Evolutionary conservation across 306 rosid genomes (phyloP), one percentile per base, ranked within the genome.

Genomic region (Glycine latifolia): DNA sequence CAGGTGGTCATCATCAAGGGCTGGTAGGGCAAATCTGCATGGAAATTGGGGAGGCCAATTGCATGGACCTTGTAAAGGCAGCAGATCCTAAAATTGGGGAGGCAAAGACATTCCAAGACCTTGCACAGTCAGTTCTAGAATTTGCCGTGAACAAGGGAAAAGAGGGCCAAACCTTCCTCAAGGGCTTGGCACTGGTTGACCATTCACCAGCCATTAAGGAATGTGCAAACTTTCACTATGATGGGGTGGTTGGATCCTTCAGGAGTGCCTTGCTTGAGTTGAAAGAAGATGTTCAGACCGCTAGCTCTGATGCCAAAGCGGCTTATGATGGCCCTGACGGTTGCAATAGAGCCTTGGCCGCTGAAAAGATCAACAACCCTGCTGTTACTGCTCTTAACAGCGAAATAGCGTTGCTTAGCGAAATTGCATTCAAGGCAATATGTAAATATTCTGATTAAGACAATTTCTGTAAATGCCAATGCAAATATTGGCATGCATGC

Each of bases 41-140:
- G 0, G 2, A 8, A 0, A 8, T 69, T 10, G 0, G 2, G 4
- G 3, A 17, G 2, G 44, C 11, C 0, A 0, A 0, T 0, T 90
- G 93, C 83, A 2, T 37, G 55, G 0, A 2, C 10, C 0, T 67
- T 33, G 20, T 88, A 0, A 12, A 35, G 26, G 12, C n/a, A 14
- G 65, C 87, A 2, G 76, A 82, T 33, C 79, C 77, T 0, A 48
- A 4, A 15, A 6, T 84, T 0, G 3, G 1, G 8, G 1, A 6
- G 0, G 81, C 87, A 4, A 71, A 35, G 2, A n/a, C 46, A 39
- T 4, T 5, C 44, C 6, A 39, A 39, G 4, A 39, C 0, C 44
- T 39, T 39, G 44, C 44, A 5, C 6, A 47, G 10, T 11, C 50
- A 8, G 11, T 47, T 0, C 50, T 47, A 2, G 11, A 47, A 7